Evolutionary conservation across 306 rosid species (phyloP).

Genomic region (Citrullus mucosospermus): DNA sequence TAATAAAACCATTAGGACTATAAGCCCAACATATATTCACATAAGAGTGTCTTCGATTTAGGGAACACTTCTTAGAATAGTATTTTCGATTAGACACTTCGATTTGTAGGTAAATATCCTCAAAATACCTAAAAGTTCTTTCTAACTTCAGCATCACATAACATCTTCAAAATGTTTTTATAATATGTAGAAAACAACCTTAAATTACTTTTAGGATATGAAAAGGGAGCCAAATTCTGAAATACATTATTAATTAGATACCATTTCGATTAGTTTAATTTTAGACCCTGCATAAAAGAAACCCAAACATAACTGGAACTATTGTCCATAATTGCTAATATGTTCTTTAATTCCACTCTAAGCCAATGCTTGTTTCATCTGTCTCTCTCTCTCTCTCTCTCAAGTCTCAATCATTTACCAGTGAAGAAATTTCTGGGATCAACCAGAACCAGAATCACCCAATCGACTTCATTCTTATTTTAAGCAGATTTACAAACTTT

Average conservation of each 20-base stretch:
- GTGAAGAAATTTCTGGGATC: background rate
- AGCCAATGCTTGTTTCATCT: background rate
- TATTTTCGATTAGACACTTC: background rate
- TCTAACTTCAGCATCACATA: background rate
- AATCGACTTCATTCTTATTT: background rate
- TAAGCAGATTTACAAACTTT: background rate
- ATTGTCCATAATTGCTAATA: background rate
- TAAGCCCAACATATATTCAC: background rate
- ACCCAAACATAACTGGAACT: background rate
- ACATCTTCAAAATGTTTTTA: background rate
- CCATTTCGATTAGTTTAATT: background rate
- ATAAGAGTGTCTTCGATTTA: background rate
- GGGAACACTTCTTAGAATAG: background rate
- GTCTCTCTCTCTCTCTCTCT: background rate
- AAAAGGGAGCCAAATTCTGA: background rate
- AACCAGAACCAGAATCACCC: background rate
- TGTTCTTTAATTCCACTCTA: background rate
- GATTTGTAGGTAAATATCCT: background rate
- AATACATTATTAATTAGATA: background rate
- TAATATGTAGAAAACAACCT: background rate
- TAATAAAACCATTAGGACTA: background rate
- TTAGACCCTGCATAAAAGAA: background rate
- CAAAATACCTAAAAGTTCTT: too few relatives aligned
- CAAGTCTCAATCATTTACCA: background rate
- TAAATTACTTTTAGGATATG: background rate